phyloP scores from a whole-genome alignment of 345 rosid genomes.

The Salix viminalis region DNA sequence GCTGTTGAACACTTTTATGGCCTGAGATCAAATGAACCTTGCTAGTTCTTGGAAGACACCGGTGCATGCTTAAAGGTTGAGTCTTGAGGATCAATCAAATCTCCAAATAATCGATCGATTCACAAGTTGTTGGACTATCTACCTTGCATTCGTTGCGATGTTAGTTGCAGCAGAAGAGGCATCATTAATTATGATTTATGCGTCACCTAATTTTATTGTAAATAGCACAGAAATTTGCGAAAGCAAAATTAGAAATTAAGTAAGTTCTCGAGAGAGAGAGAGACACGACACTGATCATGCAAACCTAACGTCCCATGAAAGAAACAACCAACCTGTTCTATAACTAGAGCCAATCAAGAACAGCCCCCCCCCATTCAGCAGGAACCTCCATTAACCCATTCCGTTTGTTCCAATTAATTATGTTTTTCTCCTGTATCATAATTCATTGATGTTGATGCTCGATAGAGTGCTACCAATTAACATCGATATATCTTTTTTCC shows the following conservation, averaged over 20 bases:
- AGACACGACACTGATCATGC: neutral
- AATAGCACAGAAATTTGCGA: neutral
- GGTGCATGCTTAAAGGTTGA: too few species aligned
- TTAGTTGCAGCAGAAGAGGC: neutral
- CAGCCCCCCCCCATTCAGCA: too few species aligned
- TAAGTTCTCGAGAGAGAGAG: neutral
- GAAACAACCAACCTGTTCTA: conserved; percentile 13
- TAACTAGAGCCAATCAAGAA: neutral
- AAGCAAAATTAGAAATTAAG: neutral
- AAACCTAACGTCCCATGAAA: conserved; percentile 4
- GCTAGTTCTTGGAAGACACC: too few species aligned
- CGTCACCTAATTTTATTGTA: neutral
- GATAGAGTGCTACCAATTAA: neutral
- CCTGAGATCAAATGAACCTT: too few species aligned
- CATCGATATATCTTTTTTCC: neutral
- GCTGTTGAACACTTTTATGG: too few species aligned
- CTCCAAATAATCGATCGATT: neutral
- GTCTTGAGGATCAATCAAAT: neutral
- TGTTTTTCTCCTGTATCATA: neutral
- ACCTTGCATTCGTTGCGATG: neutral
- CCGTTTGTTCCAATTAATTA: neutral
- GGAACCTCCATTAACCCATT: neutral
- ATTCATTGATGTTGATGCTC: neutral
- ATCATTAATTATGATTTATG: neutral
- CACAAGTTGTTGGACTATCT: neutral